Evolutionary conservation across 75 land plant species (phyloP).

Genomic region (Pinus albicaulis): DNA sequence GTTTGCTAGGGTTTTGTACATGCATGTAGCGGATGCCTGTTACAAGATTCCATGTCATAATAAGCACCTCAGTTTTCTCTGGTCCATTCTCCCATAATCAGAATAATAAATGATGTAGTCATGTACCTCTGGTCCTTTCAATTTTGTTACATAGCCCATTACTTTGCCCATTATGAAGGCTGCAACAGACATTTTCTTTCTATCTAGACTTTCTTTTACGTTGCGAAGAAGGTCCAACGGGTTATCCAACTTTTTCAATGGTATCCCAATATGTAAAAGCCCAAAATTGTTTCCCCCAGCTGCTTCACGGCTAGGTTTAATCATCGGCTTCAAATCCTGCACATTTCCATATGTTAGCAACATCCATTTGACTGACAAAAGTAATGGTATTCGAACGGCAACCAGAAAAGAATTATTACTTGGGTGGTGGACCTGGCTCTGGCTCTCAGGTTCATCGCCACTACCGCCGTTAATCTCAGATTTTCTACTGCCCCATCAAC

Average conservation of each 20-base stretch:
- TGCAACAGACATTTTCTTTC: neutral
- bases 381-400: neutral
- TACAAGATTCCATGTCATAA: too few species aligned
- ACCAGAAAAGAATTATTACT: neutral
- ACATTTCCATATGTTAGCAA: neutral
- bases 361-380: neutral
- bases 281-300: too few species aligned
- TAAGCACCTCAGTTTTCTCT: too few species aligned
- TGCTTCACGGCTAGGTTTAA: neutral
- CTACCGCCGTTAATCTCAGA: neutral
- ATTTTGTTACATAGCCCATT: neutral
- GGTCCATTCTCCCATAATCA: too few species aligned
- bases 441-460: neutral
- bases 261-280: too few species aligned
- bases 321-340: neutral
- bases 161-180: neutral
- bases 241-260: neutral
- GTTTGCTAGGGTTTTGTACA: too few species aligned
- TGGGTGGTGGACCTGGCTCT: neutral
- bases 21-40: too few species aligned
- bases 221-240: neutral
- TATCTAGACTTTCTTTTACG: neutral
- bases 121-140: too few species aligned
- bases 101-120: too few species aligned
- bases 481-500: neutral